Conservation (phyloP, 2,329 filamentous ascomycete genomes). For the Colletotrichum paranaense region DNA sequence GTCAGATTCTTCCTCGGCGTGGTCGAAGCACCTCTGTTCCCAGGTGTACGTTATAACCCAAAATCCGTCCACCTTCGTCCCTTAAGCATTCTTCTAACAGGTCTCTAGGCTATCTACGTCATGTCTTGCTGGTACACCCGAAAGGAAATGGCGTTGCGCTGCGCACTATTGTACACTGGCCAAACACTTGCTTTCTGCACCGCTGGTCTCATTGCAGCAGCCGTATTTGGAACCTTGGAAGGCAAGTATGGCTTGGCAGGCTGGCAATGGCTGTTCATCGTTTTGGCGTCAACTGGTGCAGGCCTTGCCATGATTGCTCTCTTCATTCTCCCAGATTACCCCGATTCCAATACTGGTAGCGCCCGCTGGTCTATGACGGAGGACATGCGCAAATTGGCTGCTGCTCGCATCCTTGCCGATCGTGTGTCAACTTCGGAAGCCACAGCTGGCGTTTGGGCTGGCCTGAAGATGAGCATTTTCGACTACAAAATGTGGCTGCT, state of each 20-base stretch:
- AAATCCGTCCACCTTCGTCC: neutral
- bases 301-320: slow-evolving; percentile 36
- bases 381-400: slow-evolving; percentile 39
- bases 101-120: slow-evolving; percentile 32
- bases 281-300: slow-evolving; percentile 44
- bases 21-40: slow-evolving; percentile 36
- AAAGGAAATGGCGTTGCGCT: slow-evolving; percentile 40
- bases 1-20: slow-evolving; percentile 36
- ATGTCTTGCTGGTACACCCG: slow-evolving; percentile 42
- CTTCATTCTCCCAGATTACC: slow-evolving; percentile 40
- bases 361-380: slow-evolving; percentile 40
- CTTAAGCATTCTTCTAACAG: neutral
- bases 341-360: slow-evolving; percentile 39
- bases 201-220: slow-evolving; percentile 41
- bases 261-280: slow-evolving; percentile 55
- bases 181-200: slow-evolving; percentile 39
- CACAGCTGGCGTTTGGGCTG: slow-evolving; percentile 38
- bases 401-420: slow-evolving; percentile 39
- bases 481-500: slow-evolving; percentile 41
- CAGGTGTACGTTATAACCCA: slow-evolving; percentile 23
- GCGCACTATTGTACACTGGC: slow-evolving; percentile 40
- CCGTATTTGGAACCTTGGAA: slow-evolving; percentile 38
- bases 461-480: slow-evolving; percentile 38
- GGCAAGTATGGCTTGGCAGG: slow-evolving; percentile 44
- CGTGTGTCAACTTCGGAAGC: slow-evolving; percentile 39